Conservation (phyloP, 805 yeast species). For the Brettanomyces nanus region DNA sequence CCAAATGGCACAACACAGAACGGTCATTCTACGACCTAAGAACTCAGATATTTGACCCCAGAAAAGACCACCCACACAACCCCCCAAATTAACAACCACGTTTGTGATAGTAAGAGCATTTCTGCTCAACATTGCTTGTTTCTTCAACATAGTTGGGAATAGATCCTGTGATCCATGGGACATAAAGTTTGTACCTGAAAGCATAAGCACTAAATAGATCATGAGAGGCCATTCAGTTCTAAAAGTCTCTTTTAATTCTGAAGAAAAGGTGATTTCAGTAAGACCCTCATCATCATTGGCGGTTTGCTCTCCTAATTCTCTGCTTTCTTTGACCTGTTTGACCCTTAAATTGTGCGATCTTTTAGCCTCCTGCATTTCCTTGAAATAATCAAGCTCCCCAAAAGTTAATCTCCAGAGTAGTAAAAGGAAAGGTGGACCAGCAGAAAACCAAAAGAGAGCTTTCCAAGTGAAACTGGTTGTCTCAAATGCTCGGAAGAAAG, state of each 20-base stretch:
- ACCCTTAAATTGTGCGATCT: slow-evolving; percentile 15
- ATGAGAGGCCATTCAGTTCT: slow-evolving; percentile 53
- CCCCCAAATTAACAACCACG: slow-evolving; percentile 60
- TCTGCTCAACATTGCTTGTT: slow-evolving; percentile 38
- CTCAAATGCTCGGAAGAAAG: slow-evolving; percentile 46
- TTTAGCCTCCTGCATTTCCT: slow-evolving; percentile 23
- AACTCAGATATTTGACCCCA: slow-evolving; percentile 50
- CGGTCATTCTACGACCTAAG: slow-evolving; percentile 53
- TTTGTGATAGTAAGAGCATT: slow-evolving; percentile 51
- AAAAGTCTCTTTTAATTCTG: slow-evolving; percentile 28
- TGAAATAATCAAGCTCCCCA: slow-evolving; percentile 54
- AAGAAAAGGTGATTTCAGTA: slow-evolving; percentile 8
- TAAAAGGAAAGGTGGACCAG: slow-evolving; percentile 57
- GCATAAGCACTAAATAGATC: slow-evolving; percentile 47
- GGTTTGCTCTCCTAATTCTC: slow-evolving; percentile 1
- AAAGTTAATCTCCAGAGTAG: slow-evolving; percentile 47
- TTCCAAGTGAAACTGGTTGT: slow-evolving; percentile 56
- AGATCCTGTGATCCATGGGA: slow-evolving; percentile 73
- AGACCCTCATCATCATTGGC: slow-evolving; percentile 5
- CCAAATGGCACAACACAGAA: slow-evolving; percentile 39
- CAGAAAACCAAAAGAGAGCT: slow-evolving; percentile 64
- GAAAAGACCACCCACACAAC: slow-evolving; percentile 54
- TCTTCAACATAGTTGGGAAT: slow-evolving; percentile 53
- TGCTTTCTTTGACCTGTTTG: slow-evolving; percentile 6
- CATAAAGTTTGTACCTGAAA: slow-evolving; percentile 65